Percentiles rank a stretch among this genome's conserved stretches.
phyloP scores from a whole-genome alignment of 495 filamentous ascomycete species.

The Lasiosphaeria hispida region DNA sequence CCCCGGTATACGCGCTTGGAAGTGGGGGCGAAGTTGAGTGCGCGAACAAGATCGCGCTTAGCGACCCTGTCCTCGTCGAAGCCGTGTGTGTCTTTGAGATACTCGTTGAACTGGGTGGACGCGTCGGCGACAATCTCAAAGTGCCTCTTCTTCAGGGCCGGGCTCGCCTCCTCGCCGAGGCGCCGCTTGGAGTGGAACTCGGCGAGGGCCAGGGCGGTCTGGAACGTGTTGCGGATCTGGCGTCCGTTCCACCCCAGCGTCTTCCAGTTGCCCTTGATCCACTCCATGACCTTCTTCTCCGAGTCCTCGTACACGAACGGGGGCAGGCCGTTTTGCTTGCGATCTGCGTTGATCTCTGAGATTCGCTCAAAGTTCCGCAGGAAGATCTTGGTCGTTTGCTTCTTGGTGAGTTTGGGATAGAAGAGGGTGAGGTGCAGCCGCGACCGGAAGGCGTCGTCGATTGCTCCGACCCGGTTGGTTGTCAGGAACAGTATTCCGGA shows the following conservation, averaged over 20 bases:
- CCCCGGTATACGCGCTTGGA: background rate
- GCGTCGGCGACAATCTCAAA: conserved; percentile 28
- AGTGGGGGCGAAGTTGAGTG: background rate
- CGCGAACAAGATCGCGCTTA: background rate
- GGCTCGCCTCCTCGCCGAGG: conserved; percentile 1
- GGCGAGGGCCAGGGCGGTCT: conserved; percentile 41
- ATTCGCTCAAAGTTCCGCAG: conserved; percentile 32
- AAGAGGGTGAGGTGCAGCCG: conserved; percentile 52
- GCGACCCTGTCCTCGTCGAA: conserved; percentile 13
- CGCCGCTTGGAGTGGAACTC: conserved; percentile 23
- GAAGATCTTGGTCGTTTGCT: conserved; percentile 35
- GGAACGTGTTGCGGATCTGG: conserved; percentile 47
- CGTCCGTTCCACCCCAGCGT: conserved; percentile 42
- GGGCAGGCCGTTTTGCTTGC: conserved; percentile 10
- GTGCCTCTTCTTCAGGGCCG: conserved; percentile 15
- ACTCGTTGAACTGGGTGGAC: conserved; percentile 26
- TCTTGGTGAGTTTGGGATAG: conserved; percentile 38
- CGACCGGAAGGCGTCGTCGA: conserved; percentile 56
- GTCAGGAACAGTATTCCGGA: conserved; percentile 57
- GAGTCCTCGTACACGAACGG: conserved; percentile 14
- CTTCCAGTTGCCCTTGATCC: conserved; percentile 18
- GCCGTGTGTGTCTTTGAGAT: conserved; percentile 15
- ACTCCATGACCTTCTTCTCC: conserved; percentile 20
- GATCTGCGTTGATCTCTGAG: conserved; percentile 21
- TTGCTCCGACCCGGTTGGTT: conserved; percentile 51